phyloP scores from a whole-genome alignment of 2,329 filamentous ascomycete species.

The Daldinia sp. region DNA sequence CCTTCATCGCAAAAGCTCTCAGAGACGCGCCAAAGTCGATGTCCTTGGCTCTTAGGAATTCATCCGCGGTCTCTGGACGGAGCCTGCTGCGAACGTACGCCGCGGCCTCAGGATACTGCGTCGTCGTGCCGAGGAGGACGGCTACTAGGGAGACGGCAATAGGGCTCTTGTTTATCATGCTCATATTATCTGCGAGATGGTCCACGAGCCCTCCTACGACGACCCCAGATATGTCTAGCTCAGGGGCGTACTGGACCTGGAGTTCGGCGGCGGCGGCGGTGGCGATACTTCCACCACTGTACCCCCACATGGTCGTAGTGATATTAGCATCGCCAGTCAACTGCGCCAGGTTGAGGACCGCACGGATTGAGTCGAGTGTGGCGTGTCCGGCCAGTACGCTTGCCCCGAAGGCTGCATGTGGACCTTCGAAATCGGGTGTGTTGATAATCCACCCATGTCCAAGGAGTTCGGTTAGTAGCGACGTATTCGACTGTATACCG shows the following conservation, averaged over 20 bases:
- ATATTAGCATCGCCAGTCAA: conserved; percentile 35
- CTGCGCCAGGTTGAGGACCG: conserved; percentile 18
- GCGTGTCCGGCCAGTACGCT: conserved; percentile 30
- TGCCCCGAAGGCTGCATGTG: conserved; percentile 45
- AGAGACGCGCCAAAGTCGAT: neutral
- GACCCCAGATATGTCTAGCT: conserved; percentile 46
- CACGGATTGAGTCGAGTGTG: conserved; percentile 31
- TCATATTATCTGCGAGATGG: neutral
- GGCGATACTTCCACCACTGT: conserved; percentile 62
- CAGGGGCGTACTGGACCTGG: conserved; percentile 60
- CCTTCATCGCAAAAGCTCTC: neutral
- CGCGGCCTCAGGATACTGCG: conserved; percentile 42
- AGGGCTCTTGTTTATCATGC: neutral
- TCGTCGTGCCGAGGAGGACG: conserved; percentile 41
- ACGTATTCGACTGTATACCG: conserved; percentile 21
- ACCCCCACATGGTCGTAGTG: conserved; percentile 58
- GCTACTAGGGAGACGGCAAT: conserved; percentile 41
- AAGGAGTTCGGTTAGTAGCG: conserved; percentile 48
- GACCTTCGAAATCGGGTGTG: conserved; percentile 56
- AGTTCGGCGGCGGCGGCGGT: conserved; percentile 62
- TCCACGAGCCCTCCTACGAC: conserved; percentile 29
- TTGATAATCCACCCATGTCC: conserved; percentile 57
- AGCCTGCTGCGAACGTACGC: conserved; percentile 40
- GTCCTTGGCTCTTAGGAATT: conserved; percentile 31
- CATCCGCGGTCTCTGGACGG: conserved; percentile 43